These are phyloP conservation scores for Suillus bovinus DNA, from an alignment of 768 basidiomycete genomes.

Conservation along the genomic window DNA sequence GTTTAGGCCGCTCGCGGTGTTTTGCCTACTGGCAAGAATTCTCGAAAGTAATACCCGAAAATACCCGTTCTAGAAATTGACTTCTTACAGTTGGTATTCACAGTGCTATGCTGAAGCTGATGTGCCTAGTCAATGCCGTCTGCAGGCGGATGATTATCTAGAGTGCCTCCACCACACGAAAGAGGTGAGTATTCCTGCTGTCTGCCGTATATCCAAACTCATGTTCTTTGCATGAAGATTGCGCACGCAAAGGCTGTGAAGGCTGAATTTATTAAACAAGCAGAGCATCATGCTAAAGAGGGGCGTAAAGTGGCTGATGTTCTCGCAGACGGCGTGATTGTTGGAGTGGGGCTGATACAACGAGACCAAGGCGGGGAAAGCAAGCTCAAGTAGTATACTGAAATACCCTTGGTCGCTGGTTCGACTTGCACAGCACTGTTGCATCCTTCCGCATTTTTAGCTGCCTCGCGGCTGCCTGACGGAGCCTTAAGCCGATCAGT, in stretches of 20 bases:
- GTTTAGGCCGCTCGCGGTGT: conserved; percentile 77
- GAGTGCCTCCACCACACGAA: conserved; percentile 90
- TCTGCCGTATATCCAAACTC: conserved; percentile 3
- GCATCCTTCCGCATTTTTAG: background rate
- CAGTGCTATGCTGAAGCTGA: conserved; percentile 89
- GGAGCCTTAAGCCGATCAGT: background rate
- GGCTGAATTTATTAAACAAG: conserved; percentile 68
- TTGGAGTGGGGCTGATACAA: conserved; percentile 75
- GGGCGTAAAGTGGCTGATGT: conserved; percentile 72
- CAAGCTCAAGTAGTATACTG: conserved; percentile 15
- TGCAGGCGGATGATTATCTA: conserved; percentile 81
- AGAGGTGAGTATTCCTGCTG: conserved; percentile 60
- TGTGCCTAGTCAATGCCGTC: conserved; percentile 67
- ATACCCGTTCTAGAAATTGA: conserved; percentile 1
- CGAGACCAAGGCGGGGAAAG: conserved; percentile 37
- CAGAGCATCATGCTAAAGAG: conserved; percentile 63
- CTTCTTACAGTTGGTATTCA: conserved; percentile 10
- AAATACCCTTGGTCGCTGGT: conserved; percentile 8
- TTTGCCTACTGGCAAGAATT: conserved; percentile 94
- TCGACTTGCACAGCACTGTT: background rate
- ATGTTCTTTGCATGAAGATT: conserved; percentile 40
- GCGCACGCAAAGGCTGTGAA: conserved; percentile 70
- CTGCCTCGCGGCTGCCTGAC: background rate
- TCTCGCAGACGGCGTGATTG: conserved; percentile 70
- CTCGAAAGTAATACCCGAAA: conserved; percentile 50